Evolutionary conservation across 2,329 filamentous ascomycete genomes (phyloP), one percentile per base, ranked within the genome.

Genomic region (Diplocarpon rosae): DNA sequence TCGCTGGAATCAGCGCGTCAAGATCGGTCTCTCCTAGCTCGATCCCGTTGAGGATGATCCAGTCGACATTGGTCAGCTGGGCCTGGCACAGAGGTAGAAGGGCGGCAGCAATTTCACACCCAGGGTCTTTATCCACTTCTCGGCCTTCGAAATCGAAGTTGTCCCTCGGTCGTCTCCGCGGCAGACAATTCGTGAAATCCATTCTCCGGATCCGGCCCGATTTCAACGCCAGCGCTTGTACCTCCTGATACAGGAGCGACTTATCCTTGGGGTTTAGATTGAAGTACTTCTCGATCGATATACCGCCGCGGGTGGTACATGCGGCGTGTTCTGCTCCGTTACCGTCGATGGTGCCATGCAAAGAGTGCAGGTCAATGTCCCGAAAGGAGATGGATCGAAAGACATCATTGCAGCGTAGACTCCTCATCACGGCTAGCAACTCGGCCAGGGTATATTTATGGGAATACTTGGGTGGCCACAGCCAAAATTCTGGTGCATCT

Each of bases 1-100:
- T 76, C n/a, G 80, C 78, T 51, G 79, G 78, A 36, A 83, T 76
- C 37, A 82, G 56, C 39, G 40, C 75, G 50, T 85, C 81, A 42
- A 85, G 65, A 61, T 85, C 82, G 0, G 77, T 76, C 43, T 85
- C 81, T 33, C 78, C 79, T n/a, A 85, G 70, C 48, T 75, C 72
- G 49, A 85, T 80, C 11, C 78, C 78, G 48, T 78, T 84, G 47
- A 85, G 63, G 16, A 75, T 70, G 42, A 85, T 73, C 80, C 81
- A 85, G 58, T 83, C 78, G 14, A 85, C 75, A 54, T 78, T 81
- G 0, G 81, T 85, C 17, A 78, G 69, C 53, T 81, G 74, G 49
- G 75, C 72, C 50, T 76, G 76, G 62, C 78, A 83, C 5, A 85
- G 65, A 1, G 80, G 78, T 53, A 82, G 78, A 5, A 85, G 66